These are phyloP conservation scores for Fonsecaea erecta DNA, from an alignment of 2,329 filamentous ascomycete genomes.

Conservation along the genomic window DNA sequence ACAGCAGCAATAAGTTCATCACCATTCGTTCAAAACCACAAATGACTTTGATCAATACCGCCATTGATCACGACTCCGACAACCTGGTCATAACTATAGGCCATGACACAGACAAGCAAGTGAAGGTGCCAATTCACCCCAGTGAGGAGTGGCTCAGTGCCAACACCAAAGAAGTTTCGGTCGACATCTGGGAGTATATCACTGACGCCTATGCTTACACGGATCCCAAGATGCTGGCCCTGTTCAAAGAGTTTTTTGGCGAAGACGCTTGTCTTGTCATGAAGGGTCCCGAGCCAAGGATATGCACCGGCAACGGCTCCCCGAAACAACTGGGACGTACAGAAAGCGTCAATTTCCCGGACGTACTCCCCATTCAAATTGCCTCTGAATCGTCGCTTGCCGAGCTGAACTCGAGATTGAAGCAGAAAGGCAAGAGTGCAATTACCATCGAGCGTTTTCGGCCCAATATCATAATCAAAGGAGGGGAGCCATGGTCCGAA, in stretches of 20 bases:
- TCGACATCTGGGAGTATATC: slow-evolving; percentile 63
- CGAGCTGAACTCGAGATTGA: slow-evolving; percentile 63
- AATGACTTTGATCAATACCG: slow-evolving; percentile 67
- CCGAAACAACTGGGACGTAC: slow-evolving; percentile 59
- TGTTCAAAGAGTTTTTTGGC: slow-evolving; percentile 61
- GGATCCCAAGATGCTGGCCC: slow-evolving; percentile 53
- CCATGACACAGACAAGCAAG: slow-evolving; percentile 43
- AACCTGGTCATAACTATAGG: slow-evolving; percentile 53
- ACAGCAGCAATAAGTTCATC: slow-evolving; percentile 60
- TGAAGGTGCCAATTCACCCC: slow-evolving; percentile 62
- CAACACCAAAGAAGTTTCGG: slow-evolving; percentile 56
- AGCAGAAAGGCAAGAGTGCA: slow-evolving; percentile 47
- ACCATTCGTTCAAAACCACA: slow-evolving; percentile 65
- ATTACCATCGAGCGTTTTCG: slow-evolving; percentile 66
- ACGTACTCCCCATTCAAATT: slow-evolving; percentile 62
- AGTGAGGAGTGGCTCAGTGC: slow-evolving; percentile 57
- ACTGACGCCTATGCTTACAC: slow-evolving; percentile 63
- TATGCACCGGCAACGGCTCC: slow-evolving; percentile 61
- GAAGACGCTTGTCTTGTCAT: slow-evolving; percentile 61
- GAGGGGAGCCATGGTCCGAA: slow-evolving; percentile 62
- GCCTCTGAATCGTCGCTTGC: slow-evolving; percentile 60
- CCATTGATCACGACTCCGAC: slow-evolving; percentile 51
- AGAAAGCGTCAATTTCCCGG: slow-evolving; percentile 63
- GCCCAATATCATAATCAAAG: slow-evolving; percentile 66
- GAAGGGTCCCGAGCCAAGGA: slow-evolving; percentile 63